These are phyloP conservation scores for Metschnikowia aberdeeniae DNA, from an alignment of 805 yeast genomes.

Conservation along the genomic window DNA sequence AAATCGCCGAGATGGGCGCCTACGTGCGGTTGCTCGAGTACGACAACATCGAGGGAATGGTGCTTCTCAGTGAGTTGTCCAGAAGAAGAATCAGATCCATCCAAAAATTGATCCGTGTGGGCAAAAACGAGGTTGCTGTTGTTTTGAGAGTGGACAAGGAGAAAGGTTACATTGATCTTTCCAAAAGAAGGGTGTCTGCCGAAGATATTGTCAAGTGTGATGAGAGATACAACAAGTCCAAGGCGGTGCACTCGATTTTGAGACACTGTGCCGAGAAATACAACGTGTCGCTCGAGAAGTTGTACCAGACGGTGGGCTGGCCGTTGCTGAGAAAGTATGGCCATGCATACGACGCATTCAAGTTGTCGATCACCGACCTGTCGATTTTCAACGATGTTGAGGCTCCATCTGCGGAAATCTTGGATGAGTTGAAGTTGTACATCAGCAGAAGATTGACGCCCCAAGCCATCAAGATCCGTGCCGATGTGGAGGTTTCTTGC, in stretches of 20 bases:
- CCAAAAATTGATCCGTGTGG: constrained; percentile 95
- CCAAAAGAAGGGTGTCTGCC: constrained; percentile 96
- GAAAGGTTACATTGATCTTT: constrained; percentile 95
- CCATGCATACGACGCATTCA: constrained; percentile 96
- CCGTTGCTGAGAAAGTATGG: constrained; percentile 94
- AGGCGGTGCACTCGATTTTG: constrained; percentile 96
- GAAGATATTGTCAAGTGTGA: constrained; percentile 97
- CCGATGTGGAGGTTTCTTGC: constrained; percentile 98
- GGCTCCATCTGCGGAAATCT: constrained; percentile 68
- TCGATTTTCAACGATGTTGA: constrained; percentile 76
- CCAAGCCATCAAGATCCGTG: constrained; percentile 95
- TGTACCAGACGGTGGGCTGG: constrained; percentile 93
- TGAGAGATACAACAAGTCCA: constrained; percentile 93
- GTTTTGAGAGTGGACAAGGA: constrained; percentile 97
- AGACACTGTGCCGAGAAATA: constrained; percentile 98
- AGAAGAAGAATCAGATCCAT: constrained; percentile 98
- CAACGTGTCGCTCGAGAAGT: constrained; percentile 75
- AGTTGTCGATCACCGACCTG: constrained; percentile 89
- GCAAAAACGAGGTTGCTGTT: constrained; percentile 96
- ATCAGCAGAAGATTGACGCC: constrained; percentile 94
- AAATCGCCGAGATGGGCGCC: constrained; percentile 99
- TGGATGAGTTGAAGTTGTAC: constrained; percentile 81
- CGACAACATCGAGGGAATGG: constrained; percentile 99
- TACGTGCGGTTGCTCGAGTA: constrained; percentile 93
- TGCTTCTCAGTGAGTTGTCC: constrained; percentile 87